phyloP scores from a whole-genome alignment of 2,329 filamentous ascomycete genomes.

The Diaporthe eres region DNA sequence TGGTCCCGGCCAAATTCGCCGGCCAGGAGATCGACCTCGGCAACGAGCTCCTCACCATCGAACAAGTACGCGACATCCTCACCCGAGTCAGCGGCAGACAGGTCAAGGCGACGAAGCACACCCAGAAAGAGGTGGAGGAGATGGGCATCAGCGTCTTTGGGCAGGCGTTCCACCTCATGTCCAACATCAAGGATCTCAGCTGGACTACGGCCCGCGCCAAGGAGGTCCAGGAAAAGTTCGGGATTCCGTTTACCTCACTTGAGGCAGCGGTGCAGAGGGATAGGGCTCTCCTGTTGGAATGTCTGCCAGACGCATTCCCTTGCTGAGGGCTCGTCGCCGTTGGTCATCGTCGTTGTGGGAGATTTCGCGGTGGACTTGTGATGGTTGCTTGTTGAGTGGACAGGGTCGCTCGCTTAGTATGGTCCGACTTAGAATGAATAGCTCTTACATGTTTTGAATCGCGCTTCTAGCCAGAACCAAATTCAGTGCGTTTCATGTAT shows the following conservation, averaged over 20 bases:
- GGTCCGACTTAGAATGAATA: too few relatives aligned
- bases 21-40: constrained; percentile 51
- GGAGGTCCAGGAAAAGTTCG: constrained; percentile 47
- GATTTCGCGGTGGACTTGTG: neutral
- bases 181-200: constrained; percentile 47
- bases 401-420: too few relatives aligned
- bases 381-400: neutral
- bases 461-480: too few relatives aligned
- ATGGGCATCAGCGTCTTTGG: constrained; percentile 41
- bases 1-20: constrained; percentile 49
- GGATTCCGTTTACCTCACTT: constrained; percentile 49
- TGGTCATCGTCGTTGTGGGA: neutral
- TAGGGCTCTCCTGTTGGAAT: constrained; percentile 6
- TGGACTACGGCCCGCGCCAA: constrained; percentile 36
- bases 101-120: constrained; percentile 45
- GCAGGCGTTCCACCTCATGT: constrained; percentile 48
- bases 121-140: constrained; percentile 45
- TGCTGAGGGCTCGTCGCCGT: neutral
- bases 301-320: neutral
- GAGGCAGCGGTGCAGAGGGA: constrained; percentile 41
- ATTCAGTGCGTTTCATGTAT: too few relatives aligned
- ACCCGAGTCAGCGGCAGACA: constrained; percentile 50
- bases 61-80: constrained; percentile 50
- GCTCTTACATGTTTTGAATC: neutral
- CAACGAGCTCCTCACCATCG: constrained; percentile 48